Evolutionary conservation across 2,329 filamentous ascomycete genomes (phyloP).

Genomic region (Amphichorda felina): DNA sequence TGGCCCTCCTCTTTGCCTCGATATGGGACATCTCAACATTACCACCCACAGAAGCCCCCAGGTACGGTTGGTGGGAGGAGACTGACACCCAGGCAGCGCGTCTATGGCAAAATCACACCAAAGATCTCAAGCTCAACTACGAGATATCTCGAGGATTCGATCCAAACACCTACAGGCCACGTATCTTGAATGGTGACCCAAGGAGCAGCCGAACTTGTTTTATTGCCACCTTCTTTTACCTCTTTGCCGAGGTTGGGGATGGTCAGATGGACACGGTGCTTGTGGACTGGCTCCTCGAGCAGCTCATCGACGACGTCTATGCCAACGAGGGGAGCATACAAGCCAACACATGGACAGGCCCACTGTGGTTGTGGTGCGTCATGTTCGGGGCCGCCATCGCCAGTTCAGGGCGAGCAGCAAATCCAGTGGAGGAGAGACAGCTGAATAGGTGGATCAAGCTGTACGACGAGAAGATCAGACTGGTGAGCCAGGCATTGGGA

Average conservation of each 20-base stretch:
- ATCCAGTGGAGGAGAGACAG: constrained; percentile 21
- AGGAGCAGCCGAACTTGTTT: constrained; percentile 30
- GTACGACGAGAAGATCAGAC: constrained; percentile 27
- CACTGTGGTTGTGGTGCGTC: constrained; percentile 33
- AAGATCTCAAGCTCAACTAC: constrained; percentile 21
- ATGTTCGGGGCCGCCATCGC: constrained; percentile 31
- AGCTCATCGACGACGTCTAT: constrained; percentile 29
- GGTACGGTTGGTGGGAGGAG: constrained; percentile 23
- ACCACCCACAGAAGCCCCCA: constrained; percentile 20
- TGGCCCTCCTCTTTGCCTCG: constrained; percentile 30
- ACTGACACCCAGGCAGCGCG: constrained; percentile 20
- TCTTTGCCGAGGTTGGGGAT: constrained; percentile 30
- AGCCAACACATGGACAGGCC: constrained; percentile 26
- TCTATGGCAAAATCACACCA: constrained; percentile 23
- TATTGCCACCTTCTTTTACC: constrained; percentile 34
- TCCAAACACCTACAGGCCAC: constrained; percentile 17
- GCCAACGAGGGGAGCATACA: constrained; percentile 25
- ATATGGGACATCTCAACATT: constrained; percentile 25
- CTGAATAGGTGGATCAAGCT: constrained; percentile 22
- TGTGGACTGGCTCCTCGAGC: constrained; percentile 31
- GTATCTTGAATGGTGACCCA: constrained; percentile 20
- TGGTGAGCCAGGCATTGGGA: constrained; percentile 23
- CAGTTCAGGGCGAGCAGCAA: constrained; percentile 21
- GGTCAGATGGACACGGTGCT: constrained; percentile 28
- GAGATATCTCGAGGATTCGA: constrained; percentile 21